Evolutionary conservation across 352 stramenopile species (phyloP).

Genomic region (Thalassiosira hispida): DNA sequence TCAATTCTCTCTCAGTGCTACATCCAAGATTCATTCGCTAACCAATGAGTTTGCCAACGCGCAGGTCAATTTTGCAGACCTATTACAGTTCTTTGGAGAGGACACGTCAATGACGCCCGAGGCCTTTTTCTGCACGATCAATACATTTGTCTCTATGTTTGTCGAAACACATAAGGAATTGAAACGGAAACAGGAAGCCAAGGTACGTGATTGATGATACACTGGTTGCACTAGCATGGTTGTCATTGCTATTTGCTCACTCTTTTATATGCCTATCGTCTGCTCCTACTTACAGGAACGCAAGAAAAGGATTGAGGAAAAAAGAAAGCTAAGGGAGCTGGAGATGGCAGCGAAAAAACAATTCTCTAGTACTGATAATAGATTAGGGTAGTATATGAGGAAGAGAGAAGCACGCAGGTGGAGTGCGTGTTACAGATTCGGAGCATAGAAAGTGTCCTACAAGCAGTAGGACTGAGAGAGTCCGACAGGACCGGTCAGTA

Average conservation of each 20-base stretch:
- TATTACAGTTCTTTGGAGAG: slow-evolving; percentile 59
- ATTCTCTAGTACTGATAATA: no score
- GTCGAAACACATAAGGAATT: slow-evolving; percentile 53
- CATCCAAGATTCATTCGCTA: slow-evolving; percentile 32
- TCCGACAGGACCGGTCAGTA: no score
- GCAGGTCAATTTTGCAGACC: slow-evolving; percentile 36
- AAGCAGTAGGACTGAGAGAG: no score
- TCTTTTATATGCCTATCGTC: background rate
- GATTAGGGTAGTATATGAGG: no score
- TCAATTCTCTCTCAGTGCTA: slow-evolving; percentile 42
- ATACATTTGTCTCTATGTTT: slow-evolving; percentile 62
- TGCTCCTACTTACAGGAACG: slow-evolving; percentile 25
- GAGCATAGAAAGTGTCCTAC: no score
- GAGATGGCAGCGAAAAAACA: slow-evolving; percentile 12
- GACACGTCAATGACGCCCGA: slow-evolving; percentile 46
- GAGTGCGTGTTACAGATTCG: no score
- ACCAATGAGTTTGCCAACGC: slow-evolving; percentile 38
- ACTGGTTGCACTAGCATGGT: no score
- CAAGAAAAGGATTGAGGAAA: slow-evolving; percentile 55
- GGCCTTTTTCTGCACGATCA: slow-evolving; percentile 60
- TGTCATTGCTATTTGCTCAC: background rate
- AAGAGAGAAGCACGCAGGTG: no score
- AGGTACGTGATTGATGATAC: slow-evolving; percentile 43
- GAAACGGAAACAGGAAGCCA: slow-evolving; percentile 50
- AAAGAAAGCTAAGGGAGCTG: slow-evolving; percentile 31